Conservation (phyloP, 2,329 filamentous ascomycete genomes). For the Graphilbum fragrans region DNA sequence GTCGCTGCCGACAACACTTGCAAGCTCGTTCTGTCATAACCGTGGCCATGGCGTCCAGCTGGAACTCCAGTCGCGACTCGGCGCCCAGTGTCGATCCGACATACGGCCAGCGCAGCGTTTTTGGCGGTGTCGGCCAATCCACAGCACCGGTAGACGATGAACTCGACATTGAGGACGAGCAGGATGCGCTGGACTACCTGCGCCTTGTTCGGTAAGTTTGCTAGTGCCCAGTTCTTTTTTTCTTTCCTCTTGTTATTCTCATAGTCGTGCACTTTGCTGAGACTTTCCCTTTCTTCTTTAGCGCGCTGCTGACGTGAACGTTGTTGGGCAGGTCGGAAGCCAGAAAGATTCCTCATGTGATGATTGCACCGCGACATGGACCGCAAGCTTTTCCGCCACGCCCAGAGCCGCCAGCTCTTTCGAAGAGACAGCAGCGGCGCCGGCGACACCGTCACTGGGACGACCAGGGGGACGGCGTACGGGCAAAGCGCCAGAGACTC, state of each 20-base stretch:
- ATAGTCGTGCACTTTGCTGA: conserved; percentile 11
- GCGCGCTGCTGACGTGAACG: conserved; percentile 14
- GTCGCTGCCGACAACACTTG: too few species aligned
- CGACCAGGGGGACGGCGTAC: conserved; percentile 7
- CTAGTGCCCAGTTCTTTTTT: background rate
- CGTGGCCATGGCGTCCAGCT: background rate
- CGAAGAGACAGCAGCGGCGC: conserved; percentile 21
- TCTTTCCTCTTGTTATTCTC: conserved; percentile 2
- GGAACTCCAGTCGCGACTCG: background rate
- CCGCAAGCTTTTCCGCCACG: conserved; percentile 23
- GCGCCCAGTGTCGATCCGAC: conserved; percentile 42
- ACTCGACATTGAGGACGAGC: conserved; percentile 54
- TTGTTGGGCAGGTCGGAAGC: conserved; percentile 55
- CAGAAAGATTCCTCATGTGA: conserved; percentile 56
- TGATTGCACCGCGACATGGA: conserved; percentile 49
- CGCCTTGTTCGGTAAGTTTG: conserved; percentile 54
- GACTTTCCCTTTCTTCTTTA: conserved; percentile 17
- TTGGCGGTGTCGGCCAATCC: conserved; percentile 47
- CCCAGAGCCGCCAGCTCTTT: conserved; percentile 15
- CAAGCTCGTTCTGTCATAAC: too few species aligned
- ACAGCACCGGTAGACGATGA: conserved; percentile 37
- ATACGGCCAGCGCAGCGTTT: conserved; percentile 61
- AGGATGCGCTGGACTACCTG: conserved; percentile 59
- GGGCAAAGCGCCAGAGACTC: background rate
- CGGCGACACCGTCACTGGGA: conserved; percentile 11